phyloP scores from a whole-genome alignment of 83 land plant species.

The Thuja plicata region DNA sequence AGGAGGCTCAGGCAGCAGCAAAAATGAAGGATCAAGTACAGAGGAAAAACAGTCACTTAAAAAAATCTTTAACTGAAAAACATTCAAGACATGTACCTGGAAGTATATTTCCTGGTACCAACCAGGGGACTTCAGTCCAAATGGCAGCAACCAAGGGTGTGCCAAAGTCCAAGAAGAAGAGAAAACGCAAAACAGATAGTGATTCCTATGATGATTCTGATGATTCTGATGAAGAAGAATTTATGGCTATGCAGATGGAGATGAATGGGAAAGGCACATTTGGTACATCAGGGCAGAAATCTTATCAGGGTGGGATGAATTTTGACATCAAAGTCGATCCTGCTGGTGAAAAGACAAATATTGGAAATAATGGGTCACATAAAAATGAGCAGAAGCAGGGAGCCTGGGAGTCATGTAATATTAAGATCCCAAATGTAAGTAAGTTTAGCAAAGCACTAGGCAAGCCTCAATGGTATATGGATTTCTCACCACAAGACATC shows the following conservation, averaged over 20 bases:
- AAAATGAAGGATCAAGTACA: slow-evolving; percentile 40
- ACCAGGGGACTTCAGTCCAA: not conserved
- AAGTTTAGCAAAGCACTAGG: not conserved
- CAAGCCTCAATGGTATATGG: slow-evolving; percentile 7
- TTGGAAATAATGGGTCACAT: not conserved
- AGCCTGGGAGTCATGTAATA: not conserved
- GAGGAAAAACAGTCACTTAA: slow-evolving; percentile 23
- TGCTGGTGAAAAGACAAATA: not conserved
- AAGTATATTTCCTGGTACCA: not conserved
- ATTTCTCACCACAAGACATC: slow-evolving; percentile 28
- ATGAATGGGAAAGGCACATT: not conserved
- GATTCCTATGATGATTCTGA: slow-evolving; percentile 4
- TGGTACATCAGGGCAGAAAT: not conserved
- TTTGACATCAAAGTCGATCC: slow-evolving; percentile 3
- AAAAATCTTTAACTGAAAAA: not conserved
- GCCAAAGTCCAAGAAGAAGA: not conserved
- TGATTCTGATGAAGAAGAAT: not conserved
- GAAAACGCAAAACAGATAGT: slow-evolving; percentile 12
- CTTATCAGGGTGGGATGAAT: not conserved
- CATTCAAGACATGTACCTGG: slow-evolving; percentile 5
- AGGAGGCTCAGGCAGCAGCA: slow-evolving; percentile 59
- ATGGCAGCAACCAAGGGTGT: slow-evolving; percentile 3
- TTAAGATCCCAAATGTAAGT: not conserved
- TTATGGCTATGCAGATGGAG: not conserved
- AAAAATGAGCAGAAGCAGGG: slow-evolving; percentile 5